Percentiles rank a stretch among this genome's conserved stretches.
Conservation (phyloP, 1,284 basidiomycete genomes). For the Cryptococcus depauperatus region DNA sequence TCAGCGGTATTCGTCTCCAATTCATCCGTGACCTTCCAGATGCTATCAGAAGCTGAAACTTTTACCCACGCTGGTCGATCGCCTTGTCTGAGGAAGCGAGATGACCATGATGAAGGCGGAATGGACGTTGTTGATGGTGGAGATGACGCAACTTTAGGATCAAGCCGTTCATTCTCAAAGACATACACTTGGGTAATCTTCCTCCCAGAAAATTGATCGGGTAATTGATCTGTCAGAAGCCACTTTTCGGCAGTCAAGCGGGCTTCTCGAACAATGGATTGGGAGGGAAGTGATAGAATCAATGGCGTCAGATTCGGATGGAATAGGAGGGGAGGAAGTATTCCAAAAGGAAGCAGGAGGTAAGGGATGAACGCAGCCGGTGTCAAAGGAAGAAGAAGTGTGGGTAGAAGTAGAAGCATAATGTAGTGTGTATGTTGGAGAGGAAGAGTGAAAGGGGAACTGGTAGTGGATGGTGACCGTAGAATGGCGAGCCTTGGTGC, state of each 20-base stretch:
- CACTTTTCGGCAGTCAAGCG: constrained; percentile 25
- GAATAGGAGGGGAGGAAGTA: constrained; percentile 34
- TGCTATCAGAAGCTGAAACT: constrained; percentile 8
- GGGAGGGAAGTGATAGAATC: constrained; percentile 19
- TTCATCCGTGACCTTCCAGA: constrained; percentile 17
- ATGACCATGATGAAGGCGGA: constrained; percentile 24
- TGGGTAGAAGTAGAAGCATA: constrained; percentile 35
- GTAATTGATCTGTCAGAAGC: constrained; percentile 34
- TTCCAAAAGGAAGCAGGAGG: constrained; percentile 37
- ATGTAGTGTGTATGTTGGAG: constrained; percentile 37
- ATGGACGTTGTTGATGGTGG: constrained; percentile 10
- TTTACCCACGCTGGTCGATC: constrained; percentile 42
- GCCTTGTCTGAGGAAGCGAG: constrained; percentile 26
- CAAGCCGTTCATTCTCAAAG: constrained; percentile 44
- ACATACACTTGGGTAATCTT: constrained; percentile 35
- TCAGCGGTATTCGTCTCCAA: not conserved
- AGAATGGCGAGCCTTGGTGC: constrained; percentile 26
- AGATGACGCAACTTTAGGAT: constrained; percentile 24
- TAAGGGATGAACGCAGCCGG: constrained; percentile 34
- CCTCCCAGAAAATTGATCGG: constrained; percentile 28
- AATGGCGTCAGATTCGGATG: constrained; percentile 38
- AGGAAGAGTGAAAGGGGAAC: constrained; percentile 35
- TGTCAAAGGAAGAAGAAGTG: constrained; percentile 37
- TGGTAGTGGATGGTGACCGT: constrained; percentile 11
- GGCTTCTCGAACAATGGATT: constrained; percentile 12